These are phyloP conservation scores for Elymus sibiricus DNA, from an alignment of 176 grass and related monocot species.

Conservation along the genomic window DNA sequence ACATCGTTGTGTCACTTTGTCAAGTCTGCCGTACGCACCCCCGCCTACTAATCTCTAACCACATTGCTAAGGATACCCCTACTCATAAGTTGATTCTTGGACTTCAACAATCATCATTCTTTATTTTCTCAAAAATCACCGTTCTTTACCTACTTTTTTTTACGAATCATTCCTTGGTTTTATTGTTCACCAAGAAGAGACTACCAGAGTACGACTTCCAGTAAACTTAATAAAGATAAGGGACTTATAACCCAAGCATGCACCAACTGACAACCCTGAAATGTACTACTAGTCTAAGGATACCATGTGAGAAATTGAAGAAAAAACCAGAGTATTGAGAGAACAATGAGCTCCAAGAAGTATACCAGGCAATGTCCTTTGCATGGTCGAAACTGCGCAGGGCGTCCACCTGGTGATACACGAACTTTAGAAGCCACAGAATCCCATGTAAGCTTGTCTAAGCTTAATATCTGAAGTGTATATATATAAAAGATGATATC, in stretches of 20 bases:
- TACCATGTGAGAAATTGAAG: not conserved
- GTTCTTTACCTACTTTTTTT: not conserved
- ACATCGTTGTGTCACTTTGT: too few species aligned
- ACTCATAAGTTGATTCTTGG: too few species aligned
- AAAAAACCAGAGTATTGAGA: not conserved
- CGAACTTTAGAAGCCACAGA: constrained; percentile 60
- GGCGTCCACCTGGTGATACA: constrained; percentile 41
- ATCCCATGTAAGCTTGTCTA: constrained; percentile 87
- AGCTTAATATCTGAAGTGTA: constrained; percentile 74
- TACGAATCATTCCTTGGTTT: not conserved
- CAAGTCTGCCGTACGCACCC: too few species aligned
- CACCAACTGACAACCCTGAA: not conserved
- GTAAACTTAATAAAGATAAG: constrained; percentile 13
- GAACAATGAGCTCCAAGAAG: constrained; percentile 39
- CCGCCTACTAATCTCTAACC: too few species aligned
- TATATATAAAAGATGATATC: constrained; percentile 24
- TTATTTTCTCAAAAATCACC: not conserved
- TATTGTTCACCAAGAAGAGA: not conserved
- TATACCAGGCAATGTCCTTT: constrained; percentile 95
- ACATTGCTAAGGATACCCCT: too few species aligned
- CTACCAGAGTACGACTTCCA: not conserved
- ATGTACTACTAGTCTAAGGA: not conserved
- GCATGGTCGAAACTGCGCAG: constrained; percentile 70
- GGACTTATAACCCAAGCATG: not conserved
- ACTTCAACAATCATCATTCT: too few species aligned